phyloP scores from a whole-genome alignment of 2,329 filamentous ascomycete species.

The Sclerotinia sclerotiorum region DNA sequence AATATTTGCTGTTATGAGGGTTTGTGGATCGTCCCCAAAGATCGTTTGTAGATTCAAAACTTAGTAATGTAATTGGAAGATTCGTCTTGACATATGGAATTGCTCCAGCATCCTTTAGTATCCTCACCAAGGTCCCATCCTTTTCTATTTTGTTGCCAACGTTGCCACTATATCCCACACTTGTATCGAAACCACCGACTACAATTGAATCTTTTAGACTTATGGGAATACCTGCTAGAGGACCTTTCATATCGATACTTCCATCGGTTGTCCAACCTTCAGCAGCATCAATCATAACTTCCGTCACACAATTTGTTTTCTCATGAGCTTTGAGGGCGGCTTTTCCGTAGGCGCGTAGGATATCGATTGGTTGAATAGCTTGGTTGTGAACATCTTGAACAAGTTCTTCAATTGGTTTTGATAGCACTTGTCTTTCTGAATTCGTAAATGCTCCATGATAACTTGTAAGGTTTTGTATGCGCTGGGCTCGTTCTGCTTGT shows the following conservation, averaged over 20 bases:
- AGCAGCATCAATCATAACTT: constrained; percentile 76
- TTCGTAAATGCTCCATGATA: constrained; percentile 67
- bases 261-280: constrained; percentile 66
- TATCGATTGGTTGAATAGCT: constrained; percentile 62
- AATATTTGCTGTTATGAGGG: constrained; percentile 80
- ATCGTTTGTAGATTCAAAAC: constrained; percentile 49
- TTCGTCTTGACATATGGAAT: constrained; percentile 94
- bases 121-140: constrained; percentile 71
- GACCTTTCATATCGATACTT: constrained; percentile 71
- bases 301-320: constrained; percentile 86
- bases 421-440: constrained; percentile 65
- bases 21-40: constrained; percentile 83
- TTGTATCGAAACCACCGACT: constrained; percentile 80
- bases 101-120: constrained; percentile 85
- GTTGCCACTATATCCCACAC: constrained; percentile 75
- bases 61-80: constrained; percentile 68
- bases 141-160: constrained; percentile 71
- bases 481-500: constrained; percentile 69
- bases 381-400: constrained; percentile 76
- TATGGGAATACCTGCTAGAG: constrained; percentile 82
- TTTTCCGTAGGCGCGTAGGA: constrained; percentile 85
- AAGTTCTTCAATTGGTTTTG: constrained; percentile 73
- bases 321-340: constrained; percentile 79
- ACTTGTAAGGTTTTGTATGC: constrained; percentile 64
- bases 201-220: constrained; percentile 80